phyloP scores from a whole-genome alignment of 208 protist genomes.

The Jaenimonas drosophilae region DNA sequence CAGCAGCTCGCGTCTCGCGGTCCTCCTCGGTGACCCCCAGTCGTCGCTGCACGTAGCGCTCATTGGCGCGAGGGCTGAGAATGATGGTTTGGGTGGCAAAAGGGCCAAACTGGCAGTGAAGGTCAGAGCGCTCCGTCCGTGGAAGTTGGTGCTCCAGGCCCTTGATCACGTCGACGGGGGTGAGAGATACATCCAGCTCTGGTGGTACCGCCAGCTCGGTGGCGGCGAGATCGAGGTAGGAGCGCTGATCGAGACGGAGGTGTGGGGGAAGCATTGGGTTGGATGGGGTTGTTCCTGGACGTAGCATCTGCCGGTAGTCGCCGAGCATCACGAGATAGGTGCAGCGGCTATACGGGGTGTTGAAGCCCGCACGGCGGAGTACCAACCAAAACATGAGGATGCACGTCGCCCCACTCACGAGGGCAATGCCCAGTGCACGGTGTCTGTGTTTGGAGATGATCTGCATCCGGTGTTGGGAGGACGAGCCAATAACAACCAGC shows the following conservation, averaged over 20 bases:
- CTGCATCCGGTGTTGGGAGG: constrained; percentile 26
- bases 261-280: constrained; percentile 71
- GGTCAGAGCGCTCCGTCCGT: constrained; percentile 42
- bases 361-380: constrained; percentile 71
- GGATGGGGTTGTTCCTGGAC: constrained; percentile 56
- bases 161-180: constrained; percentile 42
- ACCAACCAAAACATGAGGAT: constrained; percentile 73
- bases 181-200: constrained; percentile 52
- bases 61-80: constrained; percentile 51
- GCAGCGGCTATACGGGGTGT: constrained; percentile 67
- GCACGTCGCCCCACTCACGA: constrained; percentile 48
- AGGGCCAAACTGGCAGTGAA: constrained; percentile 69
- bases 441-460: constrained; percentile 63
- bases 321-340: constrained; percentile 75
- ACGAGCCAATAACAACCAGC: background rate
- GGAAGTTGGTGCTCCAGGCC: constrained; percentile 45
- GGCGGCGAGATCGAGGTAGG: constrained; percentile 60
- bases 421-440: constrained; percentile 44
- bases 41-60: constrained; percentile 69
- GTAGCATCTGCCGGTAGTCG: constrained; percentile 73
- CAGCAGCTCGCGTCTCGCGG: too few species aligned
- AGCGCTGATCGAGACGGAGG: constrained; percentile 61
- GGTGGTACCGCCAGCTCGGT: constrained; percentile 79
- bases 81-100: constrained; percentile 67
- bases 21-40: constrained; percentile 45